Base-by-base conservation (phyloP, 1,284 basidiomycete genomes). In the Malassezia yamatoensis region DNA sequence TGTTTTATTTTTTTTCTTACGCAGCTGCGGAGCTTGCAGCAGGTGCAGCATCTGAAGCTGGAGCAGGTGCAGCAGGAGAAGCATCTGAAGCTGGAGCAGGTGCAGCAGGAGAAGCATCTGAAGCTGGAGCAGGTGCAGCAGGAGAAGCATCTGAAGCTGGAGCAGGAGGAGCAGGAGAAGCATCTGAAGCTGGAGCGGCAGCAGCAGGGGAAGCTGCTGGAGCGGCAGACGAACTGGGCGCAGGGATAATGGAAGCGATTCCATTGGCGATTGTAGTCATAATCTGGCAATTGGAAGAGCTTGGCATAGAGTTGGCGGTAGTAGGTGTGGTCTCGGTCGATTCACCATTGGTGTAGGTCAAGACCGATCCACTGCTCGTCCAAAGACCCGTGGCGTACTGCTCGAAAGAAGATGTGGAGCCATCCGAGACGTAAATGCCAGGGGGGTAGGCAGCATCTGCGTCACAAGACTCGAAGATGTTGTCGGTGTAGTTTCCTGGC, bases 381-480 rank as follows among this genome's bases (percentile, higher is more conserved):
- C 64, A 70, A 29, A 60, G 37, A 36, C 66, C 66, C 11, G 65
- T 67, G 51, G 55, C 68, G 64, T 61, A 72, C 61, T 74, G 71
- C 37, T 66, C 60, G 56, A 72, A 72, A 9, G 70, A 65, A 24
- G 68, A 70, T 18, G 70, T 72, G 34, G 51, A 46, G 51, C 68
- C 68, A 48, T 62, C 56, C 49, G 49, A 59, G 37, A 64, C 45
- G 58, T 64, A 74, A 38, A 71, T 50, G 53, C 73, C 73, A n/a
- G 73, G 73, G 3, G 73, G 73, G 65, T 70, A 74, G 37, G 72
- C 72, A 36, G 68, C 54, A 51, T 75, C 73, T 38, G 63, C 72
- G 33, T 75, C 73, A 56, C 73, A 75, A 12, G 66, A 61, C 49
- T 73, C 70, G 46, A 75, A 75, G 4, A 58, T 50, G 45, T 64